phyloP scores from a whole-genome alignment of 352 stramenopile genomes.

The Globisporangium radiosum region DNA sequence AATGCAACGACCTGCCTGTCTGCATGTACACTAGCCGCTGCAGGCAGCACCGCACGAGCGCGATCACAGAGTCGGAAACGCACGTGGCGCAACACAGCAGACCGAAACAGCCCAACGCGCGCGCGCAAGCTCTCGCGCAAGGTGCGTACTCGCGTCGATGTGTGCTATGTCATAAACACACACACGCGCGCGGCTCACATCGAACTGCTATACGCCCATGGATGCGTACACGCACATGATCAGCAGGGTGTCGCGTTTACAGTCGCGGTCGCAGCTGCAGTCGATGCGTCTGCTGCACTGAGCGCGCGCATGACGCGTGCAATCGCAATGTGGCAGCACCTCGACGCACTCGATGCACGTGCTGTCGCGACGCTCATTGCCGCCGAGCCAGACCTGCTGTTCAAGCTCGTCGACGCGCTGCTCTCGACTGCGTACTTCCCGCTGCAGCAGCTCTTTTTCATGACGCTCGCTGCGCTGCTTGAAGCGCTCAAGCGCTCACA shows the following conservation, averaged over 20 bases:
- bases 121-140: no score
- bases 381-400: conserved; percentile 18
- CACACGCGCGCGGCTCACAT: no score
- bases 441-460: conserved; percentile 58
- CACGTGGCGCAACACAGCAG: no score
- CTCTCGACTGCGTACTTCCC: conserved; percentile 52
- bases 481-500: conserved; percentile 21
- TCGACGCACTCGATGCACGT: conserved; percentile 17
- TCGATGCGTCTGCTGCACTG: conserved; percentile 27
- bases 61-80: no score
- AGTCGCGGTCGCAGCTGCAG: conserved; percentile 11
- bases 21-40: no score
- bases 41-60: no score
- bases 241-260: not conserved
- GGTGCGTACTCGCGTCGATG: no score
- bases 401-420: conserved; percentile 36
- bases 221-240: no score
- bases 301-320: conserved; percentile 34
- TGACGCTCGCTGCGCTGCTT: conserved; percentile 34
- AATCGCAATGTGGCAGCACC: conserved; percentile 26
- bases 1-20: no score
- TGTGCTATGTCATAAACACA: no score
- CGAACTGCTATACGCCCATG: no score
- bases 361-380: conserved; percentile 20
- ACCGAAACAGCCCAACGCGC: no score